These are phyloP conservation scores for Calocybe gangraenosa DNA, from an alignment of 768 basidiomycete genomes.

Conservation along the genomic window DNA sequence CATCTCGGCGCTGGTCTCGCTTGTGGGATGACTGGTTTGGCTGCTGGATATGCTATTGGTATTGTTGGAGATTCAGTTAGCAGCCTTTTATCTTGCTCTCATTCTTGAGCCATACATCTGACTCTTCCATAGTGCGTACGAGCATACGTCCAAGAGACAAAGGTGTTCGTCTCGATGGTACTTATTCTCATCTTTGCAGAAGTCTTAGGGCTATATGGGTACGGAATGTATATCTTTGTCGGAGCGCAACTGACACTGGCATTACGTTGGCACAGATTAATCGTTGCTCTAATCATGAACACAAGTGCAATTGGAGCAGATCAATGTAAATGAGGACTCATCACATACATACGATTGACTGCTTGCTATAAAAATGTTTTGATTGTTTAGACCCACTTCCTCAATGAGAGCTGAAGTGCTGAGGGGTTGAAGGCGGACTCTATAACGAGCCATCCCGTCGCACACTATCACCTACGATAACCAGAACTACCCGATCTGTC, in stretches of 20 bases:
- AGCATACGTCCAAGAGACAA: conserved; percentile 78
- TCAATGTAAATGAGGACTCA: conserved; percentile 14
- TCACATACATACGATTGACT: conserved; percentile 4
- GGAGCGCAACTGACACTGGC: not conserved
- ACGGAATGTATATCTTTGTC: not conserved
- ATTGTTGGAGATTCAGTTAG: conserved; percentile 89
- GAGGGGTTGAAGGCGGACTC: too few relatives aligned
- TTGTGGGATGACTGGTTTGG: conserved; percentile 87
- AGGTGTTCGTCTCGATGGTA: conserved; percentile 94
- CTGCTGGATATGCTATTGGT: conserved; percentile 94
- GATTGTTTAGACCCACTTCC: not conserved
- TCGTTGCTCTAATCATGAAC: conserved; percentile 92
- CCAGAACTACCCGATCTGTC: conserved; percentile 19
- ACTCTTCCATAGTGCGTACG: conserved; percentile 16
- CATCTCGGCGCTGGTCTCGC: conserved; percentile 91
- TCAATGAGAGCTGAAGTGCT: too few relatives aligned
- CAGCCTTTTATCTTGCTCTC: conserved; percentile 7
- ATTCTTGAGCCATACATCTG: too few relatives aligned
- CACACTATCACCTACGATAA: conserved; percentile 7
- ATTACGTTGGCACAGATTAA: conserved; percentile 38
- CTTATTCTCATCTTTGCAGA: conserved; percentile 92
- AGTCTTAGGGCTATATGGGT: conserved; percentile 79
- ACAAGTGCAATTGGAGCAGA: conserved; percentile 45
- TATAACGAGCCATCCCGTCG: too few relatives aligned
- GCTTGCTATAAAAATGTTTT: not conserved